Evolutionary conservation across 2,329 filamentous ascomycete genomes (phyloP), one percentile per base, ranked within the genome.

Genomic region (Clonostachys rhizophaga): DNA sequence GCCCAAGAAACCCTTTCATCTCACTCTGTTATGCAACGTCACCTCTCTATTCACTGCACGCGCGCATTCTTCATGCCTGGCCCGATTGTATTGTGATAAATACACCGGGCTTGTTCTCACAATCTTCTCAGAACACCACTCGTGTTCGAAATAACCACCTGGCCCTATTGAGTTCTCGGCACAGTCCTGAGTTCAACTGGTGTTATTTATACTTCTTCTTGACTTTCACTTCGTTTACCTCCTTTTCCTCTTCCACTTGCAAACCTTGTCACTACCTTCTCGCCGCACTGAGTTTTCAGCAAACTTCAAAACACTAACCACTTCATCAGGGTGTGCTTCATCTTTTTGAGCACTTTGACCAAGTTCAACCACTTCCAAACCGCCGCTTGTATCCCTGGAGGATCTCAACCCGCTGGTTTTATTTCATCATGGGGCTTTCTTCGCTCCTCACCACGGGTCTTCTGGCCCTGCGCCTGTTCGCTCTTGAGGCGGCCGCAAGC

Each of bases 401-500:
- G 42, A 54, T 46, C 51, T 52, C 51, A 46, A 52, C 50, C 34
- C 60, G 57, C 59, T 65, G 64, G 62, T 56, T 62, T 61, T 66
- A 58, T 52, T 50, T 59, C 59, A 67, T 61, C 56, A 74, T 72
- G 71, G 70, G 70, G 48, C 63, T 76, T 48, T 64, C 69, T 43
- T 66, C 65, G 45, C 50, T 73, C 51, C 50, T 74, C 50, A 67
- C 70, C 46, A 60, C 69, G 48, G 63, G 65, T 37, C 53, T 76
- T 6, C 48, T 74, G 64, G 71, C 71, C 51, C 52, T 72, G 53
- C 61, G 69, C 59, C 68, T 74, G 49, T 62, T 70, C 24, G n/a
- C 34, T 30, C 30, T 40, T 7, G 41, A 46, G 33, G 44, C 34
- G 11, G 45, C 45, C 20, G 45, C 41, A 5, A 36, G 17, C 18